phyloP scores from a whole-genome alignment of 352 stramenopile species.

The Globisporangium emineosum region DNA sequence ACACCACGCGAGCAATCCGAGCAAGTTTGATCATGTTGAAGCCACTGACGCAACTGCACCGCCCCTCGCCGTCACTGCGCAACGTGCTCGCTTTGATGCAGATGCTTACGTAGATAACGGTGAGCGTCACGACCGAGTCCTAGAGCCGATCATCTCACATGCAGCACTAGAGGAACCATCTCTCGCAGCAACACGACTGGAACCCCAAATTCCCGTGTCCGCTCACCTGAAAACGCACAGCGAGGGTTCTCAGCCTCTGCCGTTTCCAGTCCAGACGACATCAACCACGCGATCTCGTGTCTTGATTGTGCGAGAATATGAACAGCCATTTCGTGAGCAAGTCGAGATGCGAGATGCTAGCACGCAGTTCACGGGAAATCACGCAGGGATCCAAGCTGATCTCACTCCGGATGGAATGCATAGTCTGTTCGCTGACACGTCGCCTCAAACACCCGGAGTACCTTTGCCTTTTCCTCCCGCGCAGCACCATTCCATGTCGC shows the following conservation, averaged over 20 bases:
- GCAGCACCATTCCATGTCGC: neutral
- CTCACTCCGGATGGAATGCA: slow-evolving; percentile 57
- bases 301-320: slow-evolving; percentile 55
- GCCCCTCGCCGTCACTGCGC: neutral
- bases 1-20: neutral
- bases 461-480: neutral
- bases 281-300: slow-evolving; percentile 21
- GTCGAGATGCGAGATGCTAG: slow-evolving; percentile 61
- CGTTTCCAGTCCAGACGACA: neutral
- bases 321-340: slow-evolving; percentile 9
- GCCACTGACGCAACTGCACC: neutral
- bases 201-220: neutral
- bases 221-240: neutral
- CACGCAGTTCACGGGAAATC: slow-evolving; percentile 76
- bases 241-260: neutral
- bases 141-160: neutral
- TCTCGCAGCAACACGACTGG: neutral
- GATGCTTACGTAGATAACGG: neutral
- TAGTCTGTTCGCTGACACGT: slow-evolving; percentile 18
- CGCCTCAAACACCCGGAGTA: neutral
- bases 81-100: neutral
- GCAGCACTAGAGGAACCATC: neutral
- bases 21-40: neutral
- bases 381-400: slow-evolving; percentile 65
- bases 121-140: neutral